Conservation (phyloP, 257 asterid species). For the Solanum appendiculatum region DNA sequence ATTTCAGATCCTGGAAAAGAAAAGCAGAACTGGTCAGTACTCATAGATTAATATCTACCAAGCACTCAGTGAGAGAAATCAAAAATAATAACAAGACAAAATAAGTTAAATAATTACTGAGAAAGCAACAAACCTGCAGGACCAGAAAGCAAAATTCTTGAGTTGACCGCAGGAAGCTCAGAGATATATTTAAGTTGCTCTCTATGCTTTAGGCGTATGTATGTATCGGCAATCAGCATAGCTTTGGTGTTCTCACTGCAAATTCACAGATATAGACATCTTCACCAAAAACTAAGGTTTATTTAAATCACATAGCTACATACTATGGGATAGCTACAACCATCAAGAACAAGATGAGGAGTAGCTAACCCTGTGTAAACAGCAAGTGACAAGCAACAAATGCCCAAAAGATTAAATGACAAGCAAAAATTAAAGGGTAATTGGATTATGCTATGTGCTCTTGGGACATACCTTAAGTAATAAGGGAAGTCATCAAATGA, state of each 20-base stretch:
- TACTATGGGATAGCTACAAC: not conserved
- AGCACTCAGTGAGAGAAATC: not conserved
- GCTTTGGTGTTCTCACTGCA: conserved; percentile 82
- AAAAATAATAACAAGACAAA: not conserved
- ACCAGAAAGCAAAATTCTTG: conserved; percentile 79
- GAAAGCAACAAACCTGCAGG: conserved; percentile 59
- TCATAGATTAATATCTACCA: not conserved
- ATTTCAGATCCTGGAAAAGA: conserved; percentile 59
- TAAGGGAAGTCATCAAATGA: conserved; percentile 83
- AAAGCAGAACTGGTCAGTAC: not conserved
- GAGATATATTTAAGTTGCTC: conserved; percentile 55
- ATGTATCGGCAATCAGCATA: conserved; percentile 72
- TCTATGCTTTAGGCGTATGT: conserved; percentile 63
- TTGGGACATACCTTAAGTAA: conserved; percentile 49
- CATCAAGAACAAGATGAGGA: not conserved
- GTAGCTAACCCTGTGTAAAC: not conserved
- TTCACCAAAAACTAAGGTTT: not conserved
- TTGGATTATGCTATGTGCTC: not conserved
- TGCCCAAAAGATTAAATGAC: not conserved
- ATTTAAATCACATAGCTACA: not conserved
- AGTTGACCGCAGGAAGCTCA: conserved; percentile 70
- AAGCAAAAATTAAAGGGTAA: not conserved
- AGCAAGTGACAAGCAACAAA: not conserved
- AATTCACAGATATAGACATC: conserved; percentile 7
- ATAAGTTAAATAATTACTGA: not conserved